phyloP scores from a whole-genome alignment of 306 rosid species.

The Astragalus membranaceus region DNA sequence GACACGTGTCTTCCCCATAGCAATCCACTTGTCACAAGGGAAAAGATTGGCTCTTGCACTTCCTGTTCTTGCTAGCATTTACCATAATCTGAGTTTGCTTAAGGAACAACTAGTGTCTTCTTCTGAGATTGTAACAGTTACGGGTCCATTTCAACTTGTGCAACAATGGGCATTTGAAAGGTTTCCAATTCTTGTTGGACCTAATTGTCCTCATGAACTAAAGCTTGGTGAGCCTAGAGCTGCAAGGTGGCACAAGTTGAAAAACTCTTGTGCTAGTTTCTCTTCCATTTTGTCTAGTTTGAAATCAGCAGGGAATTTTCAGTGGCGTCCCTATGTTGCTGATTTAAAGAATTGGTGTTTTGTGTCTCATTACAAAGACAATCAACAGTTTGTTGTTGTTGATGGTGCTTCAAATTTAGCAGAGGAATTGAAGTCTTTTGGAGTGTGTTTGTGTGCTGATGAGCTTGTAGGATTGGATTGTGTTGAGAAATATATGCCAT shows the following conservation, averaged over 20 bases:
- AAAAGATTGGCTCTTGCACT: conserved; percentile 17
- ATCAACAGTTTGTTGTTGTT: conserved; percentile 18
- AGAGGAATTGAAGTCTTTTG: conserved; percentile 23
- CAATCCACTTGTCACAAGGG: conserved; percentile 14
- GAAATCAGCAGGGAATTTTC: conserved; percentile 18
- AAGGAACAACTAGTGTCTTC: conserved; percentile 14
- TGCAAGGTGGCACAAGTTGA: no score
- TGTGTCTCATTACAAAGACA: conserved; percentile 16
- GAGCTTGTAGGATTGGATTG: conserved; percentile 28
- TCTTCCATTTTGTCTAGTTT: background rate
- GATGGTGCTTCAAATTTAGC: background rate
- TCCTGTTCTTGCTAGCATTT: conserved; percentile 16
- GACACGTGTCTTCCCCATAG: background rate
- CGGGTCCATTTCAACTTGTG: conserved; percentile 16
- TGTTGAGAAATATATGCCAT: conserved; percentile 28
- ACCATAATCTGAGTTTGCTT: conserved; percentile 15
- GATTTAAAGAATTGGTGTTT: conserved; percentile 12
- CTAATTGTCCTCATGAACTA: background rate
- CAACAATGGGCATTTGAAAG: conserved; percentile 15
- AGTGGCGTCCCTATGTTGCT: conserved; percentile 30
- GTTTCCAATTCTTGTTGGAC: no score
- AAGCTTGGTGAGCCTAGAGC: no score
- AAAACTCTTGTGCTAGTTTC: background rate
- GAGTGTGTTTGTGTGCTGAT: conserved; percentile 20
- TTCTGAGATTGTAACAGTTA: background rate